Evolutionary conservation across 179 eudicot species (phyloP).

Genomic region (Heliamphora pulchella): DNA sequence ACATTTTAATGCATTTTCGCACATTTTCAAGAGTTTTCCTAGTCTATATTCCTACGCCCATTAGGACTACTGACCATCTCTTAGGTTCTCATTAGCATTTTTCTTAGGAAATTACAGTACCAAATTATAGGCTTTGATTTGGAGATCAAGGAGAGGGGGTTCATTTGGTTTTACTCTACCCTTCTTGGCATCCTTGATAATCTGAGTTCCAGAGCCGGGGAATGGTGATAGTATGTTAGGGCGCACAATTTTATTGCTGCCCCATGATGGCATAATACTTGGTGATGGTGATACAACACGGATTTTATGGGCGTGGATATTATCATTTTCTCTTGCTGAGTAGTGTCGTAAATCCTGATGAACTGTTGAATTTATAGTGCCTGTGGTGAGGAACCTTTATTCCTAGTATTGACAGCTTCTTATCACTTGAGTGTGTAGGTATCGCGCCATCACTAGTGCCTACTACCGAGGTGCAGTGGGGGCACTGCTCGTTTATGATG

Average conservation of each 20-base stretch:
- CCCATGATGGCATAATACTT: background rate
- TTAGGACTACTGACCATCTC: too few relatives aligned
- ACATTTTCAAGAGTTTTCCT: too few relatives aligned
- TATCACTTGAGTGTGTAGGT: constrained; percentile 25
- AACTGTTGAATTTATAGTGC: background rate
- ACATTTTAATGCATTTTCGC: too few relatives aligned
- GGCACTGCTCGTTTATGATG: constrained; percentile 58
- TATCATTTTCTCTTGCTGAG: background rate
- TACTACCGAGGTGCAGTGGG: constrained; percentile 69
- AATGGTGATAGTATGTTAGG: background rate
- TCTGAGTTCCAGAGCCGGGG: too few relatives aligned
- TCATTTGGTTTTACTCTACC: too few relatives aligned
- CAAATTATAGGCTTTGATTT: too few relatives aligned
- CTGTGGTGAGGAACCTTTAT: background rate
- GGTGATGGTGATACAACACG: background rate
- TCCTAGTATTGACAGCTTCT: background rate
- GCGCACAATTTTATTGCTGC: background rate
- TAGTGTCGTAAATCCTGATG: background rate
- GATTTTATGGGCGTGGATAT: background rate
- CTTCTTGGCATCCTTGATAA: too few relatives aligned
- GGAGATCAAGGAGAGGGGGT: too few relatives aligned
- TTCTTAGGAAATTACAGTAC: too few relatives aligned
- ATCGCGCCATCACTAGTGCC: constrained; percentile 64
- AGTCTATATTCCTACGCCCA: too few relatives aligned
- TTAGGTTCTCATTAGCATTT: too few relatives aligned